Evolutionary conservation across 306 rosid genomes (phyloP).

Genomic region (Geum urbanum): DNA sequence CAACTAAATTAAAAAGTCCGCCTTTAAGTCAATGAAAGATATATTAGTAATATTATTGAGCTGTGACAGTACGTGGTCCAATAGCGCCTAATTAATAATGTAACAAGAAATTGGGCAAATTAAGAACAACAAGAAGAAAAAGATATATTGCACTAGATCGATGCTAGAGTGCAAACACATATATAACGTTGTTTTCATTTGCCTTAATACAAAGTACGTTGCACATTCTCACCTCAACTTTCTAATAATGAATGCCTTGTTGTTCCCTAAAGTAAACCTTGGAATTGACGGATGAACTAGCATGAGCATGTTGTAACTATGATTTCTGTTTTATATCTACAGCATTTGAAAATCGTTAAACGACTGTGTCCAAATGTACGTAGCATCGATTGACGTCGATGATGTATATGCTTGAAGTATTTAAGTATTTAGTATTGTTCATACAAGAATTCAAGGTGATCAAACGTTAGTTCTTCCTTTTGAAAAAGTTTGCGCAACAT

Average conservation of each 20-base stretch:
- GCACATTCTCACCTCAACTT: not conserved
- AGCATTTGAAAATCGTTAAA: too few relatives aligned
- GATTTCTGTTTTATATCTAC: too few relatives aligned
- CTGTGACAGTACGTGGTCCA: not conserved
- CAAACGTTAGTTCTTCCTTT: too few relatives aligned
- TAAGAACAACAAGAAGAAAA: not conserved
- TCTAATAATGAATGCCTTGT: not conserved
- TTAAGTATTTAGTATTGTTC: too few relatives aligned
- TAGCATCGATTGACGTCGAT: too few relatives aligned
- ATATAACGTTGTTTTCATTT: not conserved
- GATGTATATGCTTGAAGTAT: too few relatives aligned
- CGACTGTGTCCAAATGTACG: too few relatives aligned
- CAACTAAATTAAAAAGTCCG: not conserved
- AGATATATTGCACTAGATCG: not conserved
- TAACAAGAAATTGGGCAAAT: not conserved
- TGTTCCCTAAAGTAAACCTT: slow-evolving; percentile 14
- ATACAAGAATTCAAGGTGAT: too few relatives aligned
- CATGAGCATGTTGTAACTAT: not conserved
- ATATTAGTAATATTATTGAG: not conserved
- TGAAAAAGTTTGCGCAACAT: too few relatives aligned
- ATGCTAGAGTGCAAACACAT: not conserved
- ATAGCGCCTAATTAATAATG: not conserved
- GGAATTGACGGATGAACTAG: slow-evolving; percentile 11
- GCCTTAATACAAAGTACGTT: not conserved
- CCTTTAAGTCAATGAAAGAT: not conserved